A percentile compares a stretch with the other conserved stretches of the same genome.
Conservation (phyloP, 108 stramenopile species). For the Asterionellopsis glacialis region DNA sequence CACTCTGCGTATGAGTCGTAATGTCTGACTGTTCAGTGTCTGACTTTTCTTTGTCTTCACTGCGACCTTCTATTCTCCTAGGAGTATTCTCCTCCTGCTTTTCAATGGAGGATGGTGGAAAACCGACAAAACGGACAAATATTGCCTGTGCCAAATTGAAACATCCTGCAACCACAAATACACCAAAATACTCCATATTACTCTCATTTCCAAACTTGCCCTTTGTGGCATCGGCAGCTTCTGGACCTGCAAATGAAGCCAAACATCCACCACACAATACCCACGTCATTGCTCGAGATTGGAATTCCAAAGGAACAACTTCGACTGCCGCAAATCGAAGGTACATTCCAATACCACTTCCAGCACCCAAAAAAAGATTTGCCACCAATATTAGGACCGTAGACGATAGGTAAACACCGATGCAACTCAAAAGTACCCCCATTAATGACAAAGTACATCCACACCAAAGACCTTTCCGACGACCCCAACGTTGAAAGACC, state of each 20-base stretch:
- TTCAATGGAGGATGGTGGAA: slow-evolving; percentile 8
- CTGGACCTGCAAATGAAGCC: slow-evolving; percentile 46
- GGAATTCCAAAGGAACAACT: slow-evolving; percentile 23
- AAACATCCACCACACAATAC: slow-evolving; percentile 38
- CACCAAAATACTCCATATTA: slow-evolving; percentile 28
- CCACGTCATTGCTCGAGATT: slow-evolving; percentile 25
- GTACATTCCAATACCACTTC: slow-evolving; percentile 35
- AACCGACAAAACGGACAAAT: slow-evolving; percentile 14
- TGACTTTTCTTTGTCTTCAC: slow-evolving; percentile 4
- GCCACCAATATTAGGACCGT: slow-evolving; percentile 20
- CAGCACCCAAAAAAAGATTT: slow-evolving; percentile 24
- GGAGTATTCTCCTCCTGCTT: neutral
- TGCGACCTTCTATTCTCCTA: no score
- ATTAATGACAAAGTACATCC: slow-evolving; percentile 17
- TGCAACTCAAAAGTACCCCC: slow-evolving; percentile 16
- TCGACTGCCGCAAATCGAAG: slow-evolving; percentile 37
- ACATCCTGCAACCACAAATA: slow-evolving; percentile 21
- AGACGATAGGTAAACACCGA: slow-evolving; percentile 13
- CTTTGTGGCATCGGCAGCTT: slow-evolving; percentile 26
- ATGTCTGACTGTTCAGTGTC: neutral
- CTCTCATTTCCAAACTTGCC: slow-evolving; percentile 22
- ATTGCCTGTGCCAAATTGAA: slow-evolving; percentile 17
- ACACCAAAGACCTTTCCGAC: slow-evolving; percentile 26
- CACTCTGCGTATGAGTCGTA: no score
- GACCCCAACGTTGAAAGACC: slow-evolving; percentile 18